phyloP scores from a whole-genome alignment of 73 alveolate species.

The Tetrahymena thermophila region DNA sequence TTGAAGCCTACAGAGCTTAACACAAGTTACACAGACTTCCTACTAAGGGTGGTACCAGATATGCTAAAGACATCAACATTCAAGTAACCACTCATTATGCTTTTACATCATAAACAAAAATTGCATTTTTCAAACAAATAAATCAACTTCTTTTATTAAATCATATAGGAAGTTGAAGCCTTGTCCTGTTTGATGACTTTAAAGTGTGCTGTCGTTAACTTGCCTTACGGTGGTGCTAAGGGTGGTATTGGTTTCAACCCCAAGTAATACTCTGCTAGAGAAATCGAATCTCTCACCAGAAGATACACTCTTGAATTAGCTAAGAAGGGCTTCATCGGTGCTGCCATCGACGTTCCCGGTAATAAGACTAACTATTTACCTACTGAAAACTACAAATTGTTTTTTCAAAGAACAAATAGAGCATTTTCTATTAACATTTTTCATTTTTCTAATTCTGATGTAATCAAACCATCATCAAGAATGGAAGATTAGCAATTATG shows the following conservation, averaged over 20 bases:
- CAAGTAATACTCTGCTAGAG: conserved; percentile 55
- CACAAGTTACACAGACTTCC: conserved; percentile 75
- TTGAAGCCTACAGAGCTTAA: conserved; percentile 76
- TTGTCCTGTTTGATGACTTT: conserved; percentile 74
- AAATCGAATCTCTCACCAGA: conserved; percentile 74
- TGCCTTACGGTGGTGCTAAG: conserved; percentile 90
- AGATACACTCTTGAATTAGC: conserved; percentile 78
- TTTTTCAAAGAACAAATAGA: not conserved
- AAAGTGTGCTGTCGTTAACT: conserved; percentile 61
- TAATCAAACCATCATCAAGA: not conserved
- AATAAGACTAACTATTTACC: not conserved
- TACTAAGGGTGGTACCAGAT: conserved; percentile 81
- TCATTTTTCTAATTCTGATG: not conserved
- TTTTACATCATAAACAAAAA: not conserved
- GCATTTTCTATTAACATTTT: not conserved
- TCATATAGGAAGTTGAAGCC: conserved; percentile 63
- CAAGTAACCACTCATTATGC: not conserved
- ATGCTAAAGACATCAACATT: conserved; percentile 57
- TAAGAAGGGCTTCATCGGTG: conserved; percentile 75
- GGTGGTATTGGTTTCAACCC: conserved; percentile 79
- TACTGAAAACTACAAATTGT: not conserved
- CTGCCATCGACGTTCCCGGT: conserved; percentile 77
- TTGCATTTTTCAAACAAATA: not conserved
- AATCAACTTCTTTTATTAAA: not conserved
- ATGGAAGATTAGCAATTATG: not conserved